Evolutionary conservation across 208 protist species (phyloP), one percentile per base, ranked within the genome.

Genomic region (Herpetomonas tarakana): DNA sequence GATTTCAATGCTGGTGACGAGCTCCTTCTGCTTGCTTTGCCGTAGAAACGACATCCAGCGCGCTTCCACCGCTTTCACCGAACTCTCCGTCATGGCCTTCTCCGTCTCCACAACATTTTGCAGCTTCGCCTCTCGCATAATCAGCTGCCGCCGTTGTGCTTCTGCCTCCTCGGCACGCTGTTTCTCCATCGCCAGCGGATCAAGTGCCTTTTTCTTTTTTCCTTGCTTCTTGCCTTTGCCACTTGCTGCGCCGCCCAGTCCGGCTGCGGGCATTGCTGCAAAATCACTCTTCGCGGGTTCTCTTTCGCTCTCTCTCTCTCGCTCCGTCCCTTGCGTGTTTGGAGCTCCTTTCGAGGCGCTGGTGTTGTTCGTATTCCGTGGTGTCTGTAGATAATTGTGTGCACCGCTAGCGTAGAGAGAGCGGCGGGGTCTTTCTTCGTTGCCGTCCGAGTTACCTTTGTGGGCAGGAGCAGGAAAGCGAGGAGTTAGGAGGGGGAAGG

Each of bases 1-100:
- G 22, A 97, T 78, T 54, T 97, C 93, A 49, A 98, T 91, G 35
- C 93, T 83, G 1, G 92, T 66, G 0, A 91, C 62, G 0, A 98
- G 81, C 58, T 98, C 93, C 56, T 93, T 79, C 30, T 94, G 87
- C 76, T 98, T 98, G 61, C 92, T 91, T 41, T 95, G 79, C 7
- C 96, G 85, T 31, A 97, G 71, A 63, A 97, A 94, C 14, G 75
- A 59, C 19, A 97, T 86, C 93, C 93, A 97, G 0, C 88, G 78
- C 0, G 83, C 78, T 67, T 97, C 86, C 29, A 97, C 89, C 2
- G 74, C 72, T 24, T 51, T 74, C 2, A 62, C 21, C 12, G 83
- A 66, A 14, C 60, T 54, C 22, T 55, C 62, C 1, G 83, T 78
- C 70, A 94, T 73, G 21, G 60, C 58, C 66, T 83, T 75, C 73